Evolutionary conservation across 176 grass and related monocot genomes (phyloP).

Genomic region (Neostapfia colusana): DNA sequence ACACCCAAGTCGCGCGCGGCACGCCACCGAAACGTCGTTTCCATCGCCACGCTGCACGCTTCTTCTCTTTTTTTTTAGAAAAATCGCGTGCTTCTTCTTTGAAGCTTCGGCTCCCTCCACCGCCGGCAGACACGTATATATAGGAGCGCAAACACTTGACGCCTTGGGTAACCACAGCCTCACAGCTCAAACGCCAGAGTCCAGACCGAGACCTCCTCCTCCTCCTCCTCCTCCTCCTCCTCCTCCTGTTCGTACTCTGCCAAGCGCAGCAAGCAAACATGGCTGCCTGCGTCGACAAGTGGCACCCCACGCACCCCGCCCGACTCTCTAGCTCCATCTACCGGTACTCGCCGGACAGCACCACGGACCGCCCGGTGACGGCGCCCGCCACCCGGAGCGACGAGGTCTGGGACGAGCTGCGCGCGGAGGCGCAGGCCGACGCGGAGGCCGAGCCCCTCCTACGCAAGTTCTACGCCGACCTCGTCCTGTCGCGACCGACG

Average conservation of each 20-base stretch:
- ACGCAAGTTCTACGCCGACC: slow-evolving; percentile 54
- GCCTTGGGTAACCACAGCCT: neutral
- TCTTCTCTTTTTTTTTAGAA: too few relatives aligned
- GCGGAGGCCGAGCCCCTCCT: slow-evolving; percentile 63
- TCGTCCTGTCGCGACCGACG: slow-evolving; percentile 54
- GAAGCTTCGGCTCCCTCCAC: slow-evolving; percentile 9
- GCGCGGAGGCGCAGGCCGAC: slow-evolving; percentile 65
- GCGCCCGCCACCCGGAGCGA: slow-evolving; percentile 16
- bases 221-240: neutral
- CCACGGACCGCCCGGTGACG: neutral
- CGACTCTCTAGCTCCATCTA: slow-evolving; percentile 28
- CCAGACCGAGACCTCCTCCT: neutral
- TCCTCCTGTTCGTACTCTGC: too few relatives aligned
- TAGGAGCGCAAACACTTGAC: slow-evolving; percentile 15
- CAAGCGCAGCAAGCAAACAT: slow-evolving; percentile 18
- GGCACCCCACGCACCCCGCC: slow-evolving; percentile 27
- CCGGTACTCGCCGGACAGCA: neutral
- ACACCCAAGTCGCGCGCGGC: neutral
- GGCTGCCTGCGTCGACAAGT: slow-evolving; percentile 82
- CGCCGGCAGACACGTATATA: slow-evolving; percentile 47
- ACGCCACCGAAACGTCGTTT: neutral
- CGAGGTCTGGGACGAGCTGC: slow-evolving; percentile 56
- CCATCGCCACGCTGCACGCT: too few relatives aligned
- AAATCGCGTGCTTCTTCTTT: slow-evolving; percentile 28
- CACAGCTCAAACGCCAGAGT: neutral